Conservation (phyloP, 495 filamentous ascomycete species). For the Penicillium egyptiacum region DNA sequence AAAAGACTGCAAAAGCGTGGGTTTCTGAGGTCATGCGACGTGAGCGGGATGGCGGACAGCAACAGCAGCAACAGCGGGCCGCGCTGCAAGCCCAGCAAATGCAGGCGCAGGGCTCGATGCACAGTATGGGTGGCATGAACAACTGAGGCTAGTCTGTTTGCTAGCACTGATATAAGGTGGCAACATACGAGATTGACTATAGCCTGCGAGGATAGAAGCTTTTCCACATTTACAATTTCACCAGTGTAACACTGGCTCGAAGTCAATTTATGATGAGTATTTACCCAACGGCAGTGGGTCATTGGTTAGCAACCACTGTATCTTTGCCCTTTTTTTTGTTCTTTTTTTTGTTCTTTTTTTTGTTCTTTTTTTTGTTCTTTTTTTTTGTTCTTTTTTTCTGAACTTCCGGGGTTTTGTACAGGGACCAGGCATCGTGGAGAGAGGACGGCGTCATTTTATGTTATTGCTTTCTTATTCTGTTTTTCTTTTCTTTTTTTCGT, state of each 20-base stretch:
- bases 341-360: conserved; percentile 10
- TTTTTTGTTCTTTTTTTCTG: conserved; percentile 12
- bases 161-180: neutral
- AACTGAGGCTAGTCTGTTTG: conserved; percentile 21
- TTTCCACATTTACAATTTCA: neutral
- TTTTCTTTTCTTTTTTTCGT: conserved; percentile 15
- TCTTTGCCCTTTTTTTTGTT: conserved; percentile 2
- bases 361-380: conserved; percentile 1
- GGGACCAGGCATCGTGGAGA: conserved; percentile 24
- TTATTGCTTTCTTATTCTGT: neutral
- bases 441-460: conserved; percentile 23
- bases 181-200: conserved; percentile 3
- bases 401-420: conserved; percentile 22
- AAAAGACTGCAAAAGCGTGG: conserved; percentile 41
- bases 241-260: conserved; percentile 1
- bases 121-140: conserved; percentile 43
- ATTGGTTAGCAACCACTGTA: conserved; percentile 2
- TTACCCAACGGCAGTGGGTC: neutral
- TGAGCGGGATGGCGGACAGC: conserved; percentile 42
- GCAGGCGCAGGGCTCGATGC: conserved; percentile 50
- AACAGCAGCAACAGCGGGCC: conserved; percentile 32
- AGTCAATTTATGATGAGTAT: neutral
- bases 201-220: neutral
- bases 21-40: conserved; percentile 50
- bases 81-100: conserved; percentile 38